phyloP scores from a whole-genome alignment of 169 alveolate species.

The Theileria orientalis region DNA sequence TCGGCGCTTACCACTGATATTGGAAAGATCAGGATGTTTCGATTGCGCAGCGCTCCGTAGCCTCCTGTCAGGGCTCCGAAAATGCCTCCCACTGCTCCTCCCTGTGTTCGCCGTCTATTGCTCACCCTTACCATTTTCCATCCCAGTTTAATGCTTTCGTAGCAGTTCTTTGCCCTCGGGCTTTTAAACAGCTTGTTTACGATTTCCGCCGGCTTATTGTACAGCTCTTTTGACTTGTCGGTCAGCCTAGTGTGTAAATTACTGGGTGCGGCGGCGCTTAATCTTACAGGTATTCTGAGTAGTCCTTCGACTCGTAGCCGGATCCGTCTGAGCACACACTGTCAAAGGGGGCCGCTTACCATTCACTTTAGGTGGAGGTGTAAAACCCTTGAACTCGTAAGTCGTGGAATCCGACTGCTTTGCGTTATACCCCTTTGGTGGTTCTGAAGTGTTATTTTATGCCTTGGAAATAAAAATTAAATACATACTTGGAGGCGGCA shows the following conservation, averaged over 20 bases:
- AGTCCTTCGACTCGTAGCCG: constrained; percentile 44
- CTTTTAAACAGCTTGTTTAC: constrained; percentile 64
- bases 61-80: constrained; percentile 86
- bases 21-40: constrained; percentile 81
- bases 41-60: constrained; percentile 80
- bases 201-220: constrained; percentile 36
- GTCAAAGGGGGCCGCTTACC: not conserved
- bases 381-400: constrained; percentile 46
- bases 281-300: constrained; percentile 51
- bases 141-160: constrained; percentile 87
- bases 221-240: constrained; percentile 16
- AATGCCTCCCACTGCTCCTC: constrained; percentile 89
- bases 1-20: constrained; percentile 67
- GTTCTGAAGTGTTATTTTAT: not conserved
- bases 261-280: not conserved
- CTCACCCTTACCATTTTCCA: constrained; percentile 77
- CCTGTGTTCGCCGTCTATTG: constrained; percentile 51
- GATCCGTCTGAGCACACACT: constrained; percentile 6
- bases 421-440: constrained; percentile 27
- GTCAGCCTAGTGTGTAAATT: constrained; percentile 11
- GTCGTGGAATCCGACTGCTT: not conserved
- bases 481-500: constrained; percentile 47
- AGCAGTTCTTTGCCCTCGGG: constrained; percentile 79
- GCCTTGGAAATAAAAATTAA: not conserved
- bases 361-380: constrained; percentile 60